Base-by-base conservation (phyloP, 495 filamentous ascomycete genomes). In the Podospora tetraspora region DNA sequence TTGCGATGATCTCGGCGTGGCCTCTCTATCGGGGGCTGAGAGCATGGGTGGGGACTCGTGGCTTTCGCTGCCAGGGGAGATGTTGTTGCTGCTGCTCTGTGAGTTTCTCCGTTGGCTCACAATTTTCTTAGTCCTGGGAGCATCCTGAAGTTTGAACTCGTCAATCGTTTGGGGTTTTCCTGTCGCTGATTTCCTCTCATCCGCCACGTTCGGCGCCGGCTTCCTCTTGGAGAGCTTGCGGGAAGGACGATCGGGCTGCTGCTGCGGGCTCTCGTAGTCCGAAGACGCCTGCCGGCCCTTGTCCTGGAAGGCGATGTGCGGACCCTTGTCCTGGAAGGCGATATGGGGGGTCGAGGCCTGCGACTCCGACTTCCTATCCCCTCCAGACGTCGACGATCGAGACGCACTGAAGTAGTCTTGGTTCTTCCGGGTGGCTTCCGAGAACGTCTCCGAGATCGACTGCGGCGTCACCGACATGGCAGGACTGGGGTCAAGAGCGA, bases 401-500 rank as follows among this genome's bases (percentile, higher is more conserved):
- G 78, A 57, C 29, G 77, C 67, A 63, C 66, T 73, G 74, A 87
- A 87, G 65, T 89, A 88, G 62, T 90, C 83, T 71, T 79, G 82
- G 68, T 66, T 76, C 70, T 78, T 82, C 72, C 78, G 82, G 30
- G 71, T 77, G 4, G 76, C 34, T 37, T 83, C 82, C n/a, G 65
- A 61, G 21, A 75, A 76, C 32, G 73, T 73, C 57, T 87, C 80
- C 0, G 86, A 84, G 8, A 80, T 78, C n/a, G 87, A 88, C 56
- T 85, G 82, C n/a, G 87, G 84, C 12, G 86, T 83, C 34, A 87
- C 81, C 30, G 87, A 83, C 13, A 87, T 85, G 22, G 86, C 87
- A 32, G 91, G 87, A 32, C 88, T 92, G 11, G 93, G 91, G 72
- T 99, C 95, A 59, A 97, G 86, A 29, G 92, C 92, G 71, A 99